Conservation (phyloP, 2,329 filamentous ascomycete species). For the Coniochaeta hoffmannii region DNA sequence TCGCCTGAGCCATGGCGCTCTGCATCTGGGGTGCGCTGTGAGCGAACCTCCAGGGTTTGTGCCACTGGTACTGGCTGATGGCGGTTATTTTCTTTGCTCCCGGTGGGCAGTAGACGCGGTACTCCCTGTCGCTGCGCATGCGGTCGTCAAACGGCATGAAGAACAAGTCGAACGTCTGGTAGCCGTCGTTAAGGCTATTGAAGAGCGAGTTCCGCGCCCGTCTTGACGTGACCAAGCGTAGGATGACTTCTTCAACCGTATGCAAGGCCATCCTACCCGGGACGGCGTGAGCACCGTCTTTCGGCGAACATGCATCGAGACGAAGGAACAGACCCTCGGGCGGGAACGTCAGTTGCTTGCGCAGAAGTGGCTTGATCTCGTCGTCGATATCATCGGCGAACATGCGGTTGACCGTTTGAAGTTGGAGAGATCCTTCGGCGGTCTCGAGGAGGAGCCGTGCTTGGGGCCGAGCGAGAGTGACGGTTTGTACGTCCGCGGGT, state of each 20-base stretch:
- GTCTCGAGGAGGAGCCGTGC: slow-evolving; percentile 20
- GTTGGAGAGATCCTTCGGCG: slow-evolving; percentile 24
- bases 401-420: slow-evolving; percentile 18
- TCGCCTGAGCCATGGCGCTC: slow-evolving; percentile 9
- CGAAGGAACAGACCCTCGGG: slow-evolving; percentile 32
- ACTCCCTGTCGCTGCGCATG: slow-evolving; percentile 31
- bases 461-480: slow-evolving; percentile 21
- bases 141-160: slow-evolving; percentile 31
- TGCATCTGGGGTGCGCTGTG: slow-evolving; percentile 5
- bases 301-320: slow-evolving; percentile 33
- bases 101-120: slow-evolving; percentile 35
- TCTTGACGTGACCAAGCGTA: slow-evolving; percentile 29
- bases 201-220: slow-evolving; percentile 26
- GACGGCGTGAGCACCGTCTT: slow-evolving; percentile 25
- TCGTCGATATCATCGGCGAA: slow-evolving; percentile 25
- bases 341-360: slow-evolving; percentile 17
- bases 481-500: slow-evolving; percentile 17
- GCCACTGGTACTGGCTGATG: slow-evolving; percentile 34
- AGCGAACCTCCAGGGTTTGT: slow-evolving; percentile 23
- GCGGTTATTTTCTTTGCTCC: slow-evolving; percentile 21
- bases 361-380: slow-evolving; percentile 19
- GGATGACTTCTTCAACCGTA: slow-evolving; percentile 24
- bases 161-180: slow-evolving; percentile 22
- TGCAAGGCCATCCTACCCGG: slow-evolving; percentile 19
- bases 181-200: slow-evolving; percentile 13